phyloP scores from a whole-genome alignment of 495 filamentous ascomycete genomes.

The Tuber borchii region DNA sequence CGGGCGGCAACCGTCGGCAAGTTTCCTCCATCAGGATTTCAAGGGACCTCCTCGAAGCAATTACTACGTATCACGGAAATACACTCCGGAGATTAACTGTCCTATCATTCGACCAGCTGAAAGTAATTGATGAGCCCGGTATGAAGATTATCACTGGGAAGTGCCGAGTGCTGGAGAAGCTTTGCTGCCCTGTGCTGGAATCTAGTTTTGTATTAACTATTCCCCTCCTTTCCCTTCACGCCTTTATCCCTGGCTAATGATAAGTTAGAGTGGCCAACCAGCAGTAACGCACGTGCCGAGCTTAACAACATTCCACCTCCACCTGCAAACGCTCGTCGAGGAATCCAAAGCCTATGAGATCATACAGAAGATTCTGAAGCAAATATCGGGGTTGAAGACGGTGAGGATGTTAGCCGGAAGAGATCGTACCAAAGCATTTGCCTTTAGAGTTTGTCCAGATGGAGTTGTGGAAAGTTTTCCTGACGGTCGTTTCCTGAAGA shows the following conservation, averaged over 20 bases:
- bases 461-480: not conserved
- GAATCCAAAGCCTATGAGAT: not conserved
- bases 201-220: not conserved
- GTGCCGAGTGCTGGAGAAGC: not conserved
- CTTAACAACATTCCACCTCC: not conserved
- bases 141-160: not conserved
- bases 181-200: not conserved
- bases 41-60: conserved; percentile 2
- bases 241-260: not conserved
- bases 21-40: conserved; percentile 10
- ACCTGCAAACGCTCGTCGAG: not conserved
- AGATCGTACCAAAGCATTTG: not conserved
- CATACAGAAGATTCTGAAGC: not conserved
- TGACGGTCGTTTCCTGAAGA: not conserved
- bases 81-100: conserved; percentile 2
- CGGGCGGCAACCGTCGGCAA: conserved; percentile 8
- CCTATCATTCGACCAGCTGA: not conserved
- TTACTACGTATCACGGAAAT: not conserved
- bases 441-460: not conserved
- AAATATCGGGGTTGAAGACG: not conserved
- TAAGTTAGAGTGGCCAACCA: not conserved
- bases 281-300: not conserved
- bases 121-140: not conserved
- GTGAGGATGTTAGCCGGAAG: not conserved
- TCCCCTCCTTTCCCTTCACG: not conserved